Conservation (phyloP, 139 green algal species). For the Tetraselmis chui region DNA sequence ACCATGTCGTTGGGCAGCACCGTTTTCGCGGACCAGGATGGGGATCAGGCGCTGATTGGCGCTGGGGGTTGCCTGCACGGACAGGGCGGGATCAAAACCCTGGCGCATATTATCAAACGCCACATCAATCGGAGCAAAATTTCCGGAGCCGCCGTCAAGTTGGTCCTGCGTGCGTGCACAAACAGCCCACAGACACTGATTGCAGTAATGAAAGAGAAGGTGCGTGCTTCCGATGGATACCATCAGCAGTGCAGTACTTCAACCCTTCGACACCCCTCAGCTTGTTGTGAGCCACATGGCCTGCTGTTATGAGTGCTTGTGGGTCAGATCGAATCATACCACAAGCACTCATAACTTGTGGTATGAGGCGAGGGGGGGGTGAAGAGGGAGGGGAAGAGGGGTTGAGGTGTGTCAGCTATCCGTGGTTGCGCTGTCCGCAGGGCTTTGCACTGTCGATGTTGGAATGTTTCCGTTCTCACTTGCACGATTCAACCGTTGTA, state of each 20-base stretch:
- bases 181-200: neutral
- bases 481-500: neutral
- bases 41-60: neutral
- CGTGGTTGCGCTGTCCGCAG: neutral
- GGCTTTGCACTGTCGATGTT: neutral
- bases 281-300: no score
- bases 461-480: neutral
- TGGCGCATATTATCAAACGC: neutral
- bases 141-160: neutral
- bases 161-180: neutral
- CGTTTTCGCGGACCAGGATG: neutral
- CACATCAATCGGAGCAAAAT: neutral
- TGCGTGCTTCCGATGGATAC: no score
- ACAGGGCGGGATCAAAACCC: neutral
- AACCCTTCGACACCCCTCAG: neutral
- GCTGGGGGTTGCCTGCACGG: neutral
- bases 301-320: no score
- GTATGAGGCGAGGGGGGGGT: no score
- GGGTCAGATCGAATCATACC: no score
- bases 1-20: neutral
- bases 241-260: neutral
- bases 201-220: neutral
- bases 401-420: neutral
- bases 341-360: no score
- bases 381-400: no score